These are phyloP conservation scores for Sodiomyces alkalinus DNA, from an alignment of 2,329 filamentous ascomycete genomes.

Conservation along the genomic window DNA sequence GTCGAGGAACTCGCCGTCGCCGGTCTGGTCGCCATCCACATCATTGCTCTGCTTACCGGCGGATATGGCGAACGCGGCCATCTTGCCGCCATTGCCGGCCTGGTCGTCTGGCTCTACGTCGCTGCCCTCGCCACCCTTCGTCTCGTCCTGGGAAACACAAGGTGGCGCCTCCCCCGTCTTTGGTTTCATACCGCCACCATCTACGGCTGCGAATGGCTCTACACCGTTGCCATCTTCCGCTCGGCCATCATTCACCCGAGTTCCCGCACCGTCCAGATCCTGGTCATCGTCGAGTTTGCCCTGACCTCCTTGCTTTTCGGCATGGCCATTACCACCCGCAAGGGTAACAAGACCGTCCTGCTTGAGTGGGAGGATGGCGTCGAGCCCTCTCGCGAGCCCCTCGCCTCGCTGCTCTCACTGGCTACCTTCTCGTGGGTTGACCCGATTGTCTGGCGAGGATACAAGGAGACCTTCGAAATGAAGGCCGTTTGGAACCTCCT, in stretches of 20 bases:
- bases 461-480: conserved; percentile 70
- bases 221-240: conserved; percentile 63
- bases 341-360: conserved; percentile 79
- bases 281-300: conserved; percentile 60
- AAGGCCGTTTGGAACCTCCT: conserved; percentile 83
- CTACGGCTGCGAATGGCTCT: conserved; percentile 72
- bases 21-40: conserved; percentile 55
- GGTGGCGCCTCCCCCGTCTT: conserved; percentile 53
- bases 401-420: conserved; percentile 77
- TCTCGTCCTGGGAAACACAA: conserved; percentile 48
- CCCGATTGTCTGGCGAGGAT: conserved; percentile 75
- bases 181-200: conserved; percentile 90
- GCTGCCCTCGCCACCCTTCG: conserved; percentile 58
- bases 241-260: conserved; percentile 68
- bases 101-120: conserved; percentile 70
- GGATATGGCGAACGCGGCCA: conserved; percentile 43
- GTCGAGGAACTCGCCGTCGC: conserved; percentile 63
- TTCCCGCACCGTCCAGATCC: conserved; percentile 43
- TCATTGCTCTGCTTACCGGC: conserved; percentile 44
- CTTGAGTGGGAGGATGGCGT: conserved; percentile 82
- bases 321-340: conserved; percentile 68
- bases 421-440: conserved; percentile 88
- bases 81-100: conserved; percentile 46
- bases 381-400: conserved; percentile 71
- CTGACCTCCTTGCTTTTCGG: conserved; percentile 59